These are phyloP conservation scores for Yamadazyma sp. DNA, from an alignment of 1,139 yeast genomes.

Conservation along the genomic window DNA sequence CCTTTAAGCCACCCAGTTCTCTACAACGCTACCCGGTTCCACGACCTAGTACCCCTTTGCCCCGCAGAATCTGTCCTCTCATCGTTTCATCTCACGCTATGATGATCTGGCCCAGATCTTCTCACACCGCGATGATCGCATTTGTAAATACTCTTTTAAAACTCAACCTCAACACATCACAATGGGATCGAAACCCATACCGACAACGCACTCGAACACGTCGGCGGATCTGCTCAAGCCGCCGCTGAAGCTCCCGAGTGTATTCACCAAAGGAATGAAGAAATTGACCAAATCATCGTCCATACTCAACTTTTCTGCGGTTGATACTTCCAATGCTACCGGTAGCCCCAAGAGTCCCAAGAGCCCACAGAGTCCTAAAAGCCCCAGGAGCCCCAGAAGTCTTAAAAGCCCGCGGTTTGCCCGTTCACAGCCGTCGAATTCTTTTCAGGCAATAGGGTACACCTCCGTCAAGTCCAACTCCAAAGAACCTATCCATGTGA, in stretches of 20 bases:
- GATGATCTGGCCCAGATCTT: no score
- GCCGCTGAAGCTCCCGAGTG: slow-evolving; percentile 16
- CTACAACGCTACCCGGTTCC: no score
- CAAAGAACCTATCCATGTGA: slow-evolving; percentile 32
- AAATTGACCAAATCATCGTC: slow-evolving; percentile 23
- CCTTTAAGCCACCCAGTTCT: no score
- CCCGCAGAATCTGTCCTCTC: not conserved
- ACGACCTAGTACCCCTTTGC: no score
- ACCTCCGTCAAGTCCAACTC: slow-evolving; percentile 22
- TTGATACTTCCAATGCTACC: not conserved
- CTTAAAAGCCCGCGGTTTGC: not conserved
- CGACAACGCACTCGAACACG: not conserved
- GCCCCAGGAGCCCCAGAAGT: not conserved
- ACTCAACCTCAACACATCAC: not conserved
- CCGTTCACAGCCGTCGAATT: not conserved
- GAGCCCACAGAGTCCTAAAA: not conserved
- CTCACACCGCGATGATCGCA: not conserved
- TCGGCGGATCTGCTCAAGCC: slow-evolving; percentile 3
- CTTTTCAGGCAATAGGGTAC: slow-evolving; percentile 38
- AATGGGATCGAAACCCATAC: not conserved
- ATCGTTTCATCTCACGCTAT: no score
- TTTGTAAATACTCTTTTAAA: not conserved
- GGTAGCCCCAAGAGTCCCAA: slow-evolving; percentile 1
- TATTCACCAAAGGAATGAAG: slow-evolving; percentile 22
- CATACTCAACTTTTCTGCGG: slow-evolving; percentile 17